Evolutionary conservation across 225 moss, liverwort and hornwort species (phyloP).

Genomic region (Climacium dendroides): DNA sequence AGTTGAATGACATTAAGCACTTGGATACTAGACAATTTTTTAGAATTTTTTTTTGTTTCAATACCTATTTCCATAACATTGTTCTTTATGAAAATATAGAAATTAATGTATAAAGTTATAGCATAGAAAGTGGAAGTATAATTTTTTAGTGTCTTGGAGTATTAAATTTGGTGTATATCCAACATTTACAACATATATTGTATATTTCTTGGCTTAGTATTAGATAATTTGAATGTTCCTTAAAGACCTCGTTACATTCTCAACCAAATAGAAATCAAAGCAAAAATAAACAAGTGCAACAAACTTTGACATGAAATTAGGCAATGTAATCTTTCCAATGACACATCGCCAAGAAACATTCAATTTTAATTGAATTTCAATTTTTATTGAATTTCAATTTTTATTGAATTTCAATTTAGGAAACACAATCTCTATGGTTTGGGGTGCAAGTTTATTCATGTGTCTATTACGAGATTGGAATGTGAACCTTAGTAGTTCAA

Average conservation of each 20-base stretch:
- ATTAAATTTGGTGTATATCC: not conserved
- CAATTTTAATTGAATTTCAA: not conserved
- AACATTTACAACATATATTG: not conserved
- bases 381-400: not conserved
- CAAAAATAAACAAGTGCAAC: not conserved
- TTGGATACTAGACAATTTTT: not conserved
- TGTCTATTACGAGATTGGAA: too few relatives aligned
- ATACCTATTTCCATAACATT: not conserved
- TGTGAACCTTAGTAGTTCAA: too few relatives aligned
- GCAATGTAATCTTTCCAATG: not conserved
- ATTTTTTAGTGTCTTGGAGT: fast-evolving
- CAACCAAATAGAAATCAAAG: not conserved
- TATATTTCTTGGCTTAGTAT: not conserved
- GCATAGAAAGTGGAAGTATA: not conserved
- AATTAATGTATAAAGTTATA: not conserved
- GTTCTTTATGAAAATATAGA: not conserved
- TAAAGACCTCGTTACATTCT: not conserved
- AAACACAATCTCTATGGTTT: too few relatives aligned
- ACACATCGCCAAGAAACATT: too few relatives aligned
- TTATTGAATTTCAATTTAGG: too few relatives aligned
- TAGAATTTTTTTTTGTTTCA: too few relatives aligned
- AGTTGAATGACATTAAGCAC: fast-evolving
- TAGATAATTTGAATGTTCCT: not conserved
- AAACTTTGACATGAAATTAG: not conserved
- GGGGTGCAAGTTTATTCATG: too few relatives aligned